Conservation (phyloP, 169 alveolate species). For the Perkinsus olseni region DNA sequence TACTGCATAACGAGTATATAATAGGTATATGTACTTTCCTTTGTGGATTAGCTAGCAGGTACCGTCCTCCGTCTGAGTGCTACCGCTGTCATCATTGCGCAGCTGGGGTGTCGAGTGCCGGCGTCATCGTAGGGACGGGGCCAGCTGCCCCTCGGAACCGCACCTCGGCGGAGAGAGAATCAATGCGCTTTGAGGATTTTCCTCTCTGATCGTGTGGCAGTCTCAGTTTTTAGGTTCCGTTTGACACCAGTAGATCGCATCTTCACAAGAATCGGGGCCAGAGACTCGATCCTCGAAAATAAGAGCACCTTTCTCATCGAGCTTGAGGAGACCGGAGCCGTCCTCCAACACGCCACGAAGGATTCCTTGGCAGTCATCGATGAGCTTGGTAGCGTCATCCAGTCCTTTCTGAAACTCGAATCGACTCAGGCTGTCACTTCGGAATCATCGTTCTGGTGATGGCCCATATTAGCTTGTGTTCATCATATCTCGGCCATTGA, state of each 20-base stretch:
- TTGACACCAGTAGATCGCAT: conserved; percentile 92
- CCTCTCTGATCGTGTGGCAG: neutral
- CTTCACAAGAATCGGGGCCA: conserved; percentile 97
- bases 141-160: neutral
- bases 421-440: too few relatives aligned
- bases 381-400: conserved; percentile 77
- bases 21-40: neutral
- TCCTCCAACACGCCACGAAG: conserved; percentile 53
- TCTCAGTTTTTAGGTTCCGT: conserved; percentile 26
- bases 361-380: conserved; percentile 90
- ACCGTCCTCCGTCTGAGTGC: conserved; percentile 93
- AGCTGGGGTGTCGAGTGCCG: conserved; percentile 96
- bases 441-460: too few relatives aligned
- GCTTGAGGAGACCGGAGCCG: conserved; percentile 88
- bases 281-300: conserved; percentile 93
- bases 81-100: conserved; percentile 90
- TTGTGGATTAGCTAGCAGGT: neutral
- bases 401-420: neutral
- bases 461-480: too few relatives aligned
- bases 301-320: conserved; percentile 96
- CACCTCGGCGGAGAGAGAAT: conserved; percentile 28
- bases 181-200: neutral
- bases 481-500: too few relatives aligned
- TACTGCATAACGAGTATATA: too few relatives aligned
- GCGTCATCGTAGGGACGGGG: conserved; percentile 43